Evolutionary conservation across 768 basidiomycete species (phyloP), one percentile per base, ranked within the genome.

Genomic region (Dendrothele bispora): DNA sequence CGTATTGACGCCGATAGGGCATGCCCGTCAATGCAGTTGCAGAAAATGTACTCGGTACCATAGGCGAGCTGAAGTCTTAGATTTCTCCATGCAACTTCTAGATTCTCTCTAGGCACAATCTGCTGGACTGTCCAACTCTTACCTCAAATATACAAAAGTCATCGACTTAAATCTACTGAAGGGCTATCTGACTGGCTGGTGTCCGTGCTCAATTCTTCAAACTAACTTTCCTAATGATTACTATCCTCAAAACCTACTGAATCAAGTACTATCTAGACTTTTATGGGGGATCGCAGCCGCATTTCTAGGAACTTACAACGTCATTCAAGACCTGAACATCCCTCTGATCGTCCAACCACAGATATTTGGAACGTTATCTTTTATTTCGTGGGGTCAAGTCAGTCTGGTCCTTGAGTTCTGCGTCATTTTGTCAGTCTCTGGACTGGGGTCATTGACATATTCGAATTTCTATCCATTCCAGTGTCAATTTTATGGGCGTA

Each of bases 91-190:
- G 11, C 41, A 35, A 4, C 36, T 15, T 38, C 24, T 29, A n/a
- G 18, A 14, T 32, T 21, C 46, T n/a, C n/a, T n/a, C n/a, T n/a
- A 84, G 85, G 85, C 2, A 79, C 84, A 0, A 61, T 86, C 10
- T 80, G 78, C 50, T 87, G 86, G 86, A 80, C 78, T 4, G 68
- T 74, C 12, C 86, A 86, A 54, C 60, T 89, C 14, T 60, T 88
- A 25, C 88, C 87, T 5, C 86, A 89, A 54, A 72, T 88, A 20
- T 78, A 81, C 78, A 89, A 91, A 63, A 86, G 78, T 53, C 84
- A 79, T 69, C 72, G 79, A 28, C 69, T 71, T 17, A 85, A 89
- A 57, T 80, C 79, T 20, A 87, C 84, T 0, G 71, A 78, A 24
- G 89, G 90, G 0, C 69, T 91, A 10, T 89, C 87, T 1, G 76